A percentile compares a stretch with the other conserved stretches of the same genome.
Conservation (phyloP, 352 stramenopile genomes). For the Plasmopara viticola region DNA sequence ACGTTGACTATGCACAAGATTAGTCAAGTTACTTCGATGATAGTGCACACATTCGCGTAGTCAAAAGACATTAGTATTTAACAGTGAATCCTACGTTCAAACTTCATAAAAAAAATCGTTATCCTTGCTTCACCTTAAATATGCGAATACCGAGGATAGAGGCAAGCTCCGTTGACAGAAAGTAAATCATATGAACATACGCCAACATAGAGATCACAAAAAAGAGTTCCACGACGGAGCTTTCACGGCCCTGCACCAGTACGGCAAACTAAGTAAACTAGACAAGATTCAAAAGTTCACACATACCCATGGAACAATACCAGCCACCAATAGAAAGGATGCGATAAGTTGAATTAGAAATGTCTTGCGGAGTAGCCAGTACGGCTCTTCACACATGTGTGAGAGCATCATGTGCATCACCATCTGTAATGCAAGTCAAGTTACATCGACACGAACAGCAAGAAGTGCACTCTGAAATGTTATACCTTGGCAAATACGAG, state of each 20-base stretch:
- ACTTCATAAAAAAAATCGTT: slow-evolving; percentile 1
- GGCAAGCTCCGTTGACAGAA: slow-evolving; percentile 63
- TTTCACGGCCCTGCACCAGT: slow-evolving; percentile 46
- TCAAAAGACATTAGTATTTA: background rate
- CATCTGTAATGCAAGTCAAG: slow-evolving; percentile 41
- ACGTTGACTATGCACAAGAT: too few relatives aligned
- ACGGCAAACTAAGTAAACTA: slow-evolving; percentile 1
- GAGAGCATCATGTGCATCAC: slow-evolving; percentile 88
- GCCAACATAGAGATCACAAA: slow-evolving; percentile 61
- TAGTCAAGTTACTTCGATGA: too few relatives aligned
- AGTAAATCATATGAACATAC: slow-evolving; percentile 84
- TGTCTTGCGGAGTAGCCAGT: slow-evolving; percentile 81
- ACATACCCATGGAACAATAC: slow-evolving; percentile 69
- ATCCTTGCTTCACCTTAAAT: slow-evolving; percentile 73
- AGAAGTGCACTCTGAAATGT: background rate
- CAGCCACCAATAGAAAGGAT: slow-evolving; percentile 58
- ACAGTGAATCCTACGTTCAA: background rate
- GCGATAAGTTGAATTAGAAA: slow-evolving; percentile 58
- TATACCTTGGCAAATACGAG: slow-evolving; percentile 76
- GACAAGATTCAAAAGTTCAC: slow-evolving; percentile 4
- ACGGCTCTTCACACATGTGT: slow-evolving; percentile 83
- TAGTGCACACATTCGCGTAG: too few relatives aligned
- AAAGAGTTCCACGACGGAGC: slow-evolving; percentile 65
- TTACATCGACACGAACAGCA: background rate
- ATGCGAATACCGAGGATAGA: slow-evolving; percentile 73